Evolutionary conservation across 2,329 filamentous ascomycete genomes (phyloP), one percentile per base, ranked within the genome.

Genomic region (Alternaria infectoria): DNA sequence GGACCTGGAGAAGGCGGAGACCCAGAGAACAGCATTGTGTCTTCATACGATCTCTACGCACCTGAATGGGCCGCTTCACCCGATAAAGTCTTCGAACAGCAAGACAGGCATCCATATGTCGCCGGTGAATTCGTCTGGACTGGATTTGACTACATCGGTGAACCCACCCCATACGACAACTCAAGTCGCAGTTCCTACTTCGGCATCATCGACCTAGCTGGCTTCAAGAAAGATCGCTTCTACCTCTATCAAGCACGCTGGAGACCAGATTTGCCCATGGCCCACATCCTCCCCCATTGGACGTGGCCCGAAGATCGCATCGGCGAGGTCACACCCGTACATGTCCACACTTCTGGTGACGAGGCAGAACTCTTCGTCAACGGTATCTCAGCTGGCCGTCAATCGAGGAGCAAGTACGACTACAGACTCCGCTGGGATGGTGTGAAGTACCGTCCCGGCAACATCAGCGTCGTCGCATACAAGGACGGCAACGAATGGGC

Each of bases 221-320:
- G 86, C 0, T 88, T 88, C 74, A 81, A 79, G 59, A 88, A 88
- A 73, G 86, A 88, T 61, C 79, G 86, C 1, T 88, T 83, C 72
- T 87, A 81, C 65, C 69, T 87, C 5, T 88, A 88, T 63, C 86
- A 87, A 68, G 74, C 85, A 0, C 82, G 84, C 8, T 88, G 86
- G 86, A 77, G 82, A 3, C 78, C 85, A 0, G 81, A 84, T 15
- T 57, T 85, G 0, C 74, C 67, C 2, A 81, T 83, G 74, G 86
- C 84, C 4, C 85, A 87, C 66, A 83, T 88, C 17, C 79, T 87
- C 0, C 86, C 86, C 3, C 86, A 87, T 69, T 88, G 86, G 86
- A 86, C 79, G 11, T 88, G 85, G 84, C 82, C 84, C 8, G 60
- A 45, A 0, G 61, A 83, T 15, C 76, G 85, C 0, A 78, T 79